A percentile compares a stretch with the other conserved stretches of the same genome.
phyloP scores from a whole-genome alignment of 192 early-diverging fungal genomes.

The Coemansia sp. region DNA sequence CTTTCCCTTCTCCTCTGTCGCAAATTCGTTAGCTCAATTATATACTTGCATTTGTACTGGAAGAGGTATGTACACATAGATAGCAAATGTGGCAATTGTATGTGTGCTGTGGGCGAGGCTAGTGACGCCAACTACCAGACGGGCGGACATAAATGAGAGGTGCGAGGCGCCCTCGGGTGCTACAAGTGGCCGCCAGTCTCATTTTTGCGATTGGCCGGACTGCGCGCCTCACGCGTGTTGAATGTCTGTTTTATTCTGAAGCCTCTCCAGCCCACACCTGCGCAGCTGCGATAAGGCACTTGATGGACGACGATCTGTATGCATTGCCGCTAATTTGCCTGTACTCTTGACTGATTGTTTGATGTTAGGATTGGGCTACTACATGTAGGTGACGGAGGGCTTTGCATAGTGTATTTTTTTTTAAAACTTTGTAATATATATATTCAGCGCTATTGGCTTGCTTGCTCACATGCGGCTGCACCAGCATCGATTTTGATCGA shows the following conservation, averaged over 20 bases:
- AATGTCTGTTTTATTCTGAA: conserved; percentile 57
- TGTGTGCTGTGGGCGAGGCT: conserved; percentile 10
- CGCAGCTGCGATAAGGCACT: neutral
- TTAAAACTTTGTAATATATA: too few relatives aligned
- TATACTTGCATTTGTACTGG: neutral
- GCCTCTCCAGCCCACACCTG: neutral
- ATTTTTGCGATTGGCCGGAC: conserved; percentile 28
- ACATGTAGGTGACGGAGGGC: too few relatives aligned
- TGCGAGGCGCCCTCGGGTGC: conserved; percentile 32
- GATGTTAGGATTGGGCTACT: too few relatives aligned
- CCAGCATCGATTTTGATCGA: conserved; percentile 14
- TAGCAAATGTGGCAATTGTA: too few relatives aligned
- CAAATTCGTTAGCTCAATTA: neutral
- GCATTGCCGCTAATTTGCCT: neutral
- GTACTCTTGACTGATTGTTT: neutral
- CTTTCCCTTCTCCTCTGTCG: neutral
- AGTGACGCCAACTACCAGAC: conserved; percentile 51
- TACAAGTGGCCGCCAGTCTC: conserved; percentile 44
- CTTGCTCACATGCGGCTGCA: neutral
- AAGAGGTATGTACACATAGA: neutral
- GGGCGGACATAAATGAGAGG: conserved; percentile 53
- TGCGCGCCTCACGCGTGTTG: conserved; percentile 53
- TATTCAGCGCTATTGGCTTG: too few relatives aligned
- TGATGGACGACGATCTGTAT: neutral
- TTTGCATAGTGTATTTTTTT: neutral